Conservation (phyloP, 2,329 filamentous ascomycete genomes). For the Rhinocladiella similis region DNA sequence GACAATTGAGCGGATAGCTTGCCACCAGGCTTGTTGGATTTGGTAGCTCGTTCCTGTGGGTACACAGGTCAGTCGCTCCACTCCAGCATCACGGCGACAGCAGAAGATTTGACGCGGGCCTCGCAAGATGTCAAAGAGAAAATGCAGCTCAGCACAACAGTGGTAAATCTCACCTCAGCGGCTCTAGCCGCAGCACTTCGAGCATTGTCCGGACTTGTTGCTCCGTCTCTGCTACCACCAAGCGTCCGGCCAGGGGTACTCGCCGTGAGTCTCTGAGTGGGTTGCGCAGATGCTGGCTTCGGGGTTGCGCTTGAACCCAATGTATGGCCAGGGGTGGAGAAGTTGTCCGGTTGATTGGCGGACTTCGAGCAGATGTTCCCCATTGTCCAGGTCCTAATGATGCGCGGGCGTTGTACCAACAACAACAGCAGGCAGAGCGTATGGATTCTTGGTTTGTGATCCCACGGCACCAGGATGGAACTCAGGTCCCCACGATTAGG, state of each 20-base stretch:
- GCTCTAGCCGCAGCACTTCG: slow-evolving; percentile 74
- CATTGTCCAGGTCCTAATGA: slow-evolving; percentile 54
- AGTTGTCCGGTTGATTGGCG: slow-evolving; percentile 60
- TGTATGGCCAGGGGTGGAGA: slow-evolving; percentile 70
- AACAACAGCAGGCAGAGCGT: no score
- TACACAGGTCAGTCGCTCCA: background rate
- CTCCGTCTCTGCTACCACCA: slow-evolving; percentile 48
- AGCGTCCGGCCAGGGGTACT: slow-evolving; percentile 62
- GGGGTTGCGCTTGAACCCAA: slow-evolving; percentile 57
- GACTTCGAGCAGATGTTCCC: slow-evolving; percentile 83
- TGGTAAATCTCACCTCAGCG: slow-evolving; percentile 68
- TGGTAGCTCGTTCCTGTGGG: slow-evolving; percentile 64
- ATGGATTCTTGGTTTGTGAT: no score
- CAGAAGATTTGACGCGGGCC: background rate
- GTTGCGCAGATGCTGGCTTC: slow-evolving; percentile 54
- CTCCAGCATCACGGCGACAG: background rate
- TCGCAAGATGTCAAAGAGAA: background rate
- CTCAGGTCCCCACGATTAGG: no score
- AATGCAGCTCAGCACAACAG: background rate
- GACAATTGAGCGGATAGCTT: slow-evolving; percentile 71
- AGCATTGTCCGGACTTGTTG: slow-evolving; percentile 55
- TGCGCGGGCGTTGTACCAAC: background rate
- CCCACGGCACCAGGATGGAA: no score
- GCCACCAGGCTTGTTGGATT: slow-evolving; percentile 56
- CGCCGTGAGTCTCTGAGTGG: slow-evolving; percentile 36